Percentiles rank a stretch among this genome's conserved stretches.
These are phyloP conservation scores for Quercus agrifolia DNA, from an alignment of 306 rosid genomes.

Conservation along the genomic window DNA sequence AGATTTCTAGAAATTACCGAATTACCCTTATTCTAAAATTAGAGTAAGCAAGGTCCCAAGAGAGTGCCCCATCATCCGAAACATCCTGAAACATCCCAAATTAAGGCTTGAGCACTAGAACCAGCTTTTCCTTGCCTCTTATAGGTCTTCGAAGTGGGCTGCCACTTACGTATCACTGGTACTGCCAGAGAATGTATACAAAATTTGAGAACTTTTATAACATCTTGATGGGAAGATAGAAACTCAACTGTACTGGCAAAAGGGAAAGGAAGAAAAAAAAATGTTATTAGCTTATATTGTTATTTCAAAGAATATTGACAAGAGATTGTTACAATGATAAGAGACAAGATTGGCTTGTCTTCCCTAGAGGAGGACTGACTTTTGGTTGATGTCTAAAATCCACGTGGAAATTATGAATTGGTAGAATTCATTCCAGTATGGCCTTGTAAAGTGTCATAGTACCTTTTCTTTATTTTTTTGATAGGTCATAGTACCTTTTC, in stretches of 20 bases:
- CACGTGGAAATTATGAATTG: neutral
- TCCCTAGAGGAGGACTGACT: slow-evolving; percentile 1
- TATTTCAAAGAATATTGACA: neutral
- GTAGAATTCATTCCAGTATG: neutral
- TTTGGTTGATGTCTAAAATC: neutral
- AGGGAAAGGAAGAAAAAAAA: neutral
- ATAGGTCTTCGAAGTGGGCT: too few species aligned
- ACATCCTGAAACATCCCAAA: too few species aligned
- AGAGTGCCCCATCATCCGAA: too few species aligned
- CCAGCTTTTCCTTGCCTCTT: too few species aligned
- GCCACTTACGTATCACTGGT: too few species aligned
- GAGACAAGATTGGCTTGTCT: neutral
- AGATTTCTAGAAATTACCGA: too few species aligned
- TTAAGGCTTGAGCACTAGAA: too few species aligned
- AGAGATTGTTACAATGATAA: neutral
- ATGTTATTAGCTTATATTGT: neutral
- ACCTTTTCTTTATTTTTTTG: neutral
- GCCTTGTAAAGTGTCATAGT: neutral
- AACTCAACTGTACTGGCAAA: neutral
- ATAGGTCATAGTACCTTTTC: neutral
- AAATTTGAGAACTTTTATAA: neutral
- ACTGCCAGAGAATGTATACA: neutral
- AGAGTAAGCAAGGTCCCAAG: too few species aligned
- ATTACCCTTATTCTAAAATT: too few species aligned
- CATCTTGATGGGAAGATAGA: neutral